These are phyloP conservation scores for Saksenaea oblongispora DNA, from an alignment of 371 early-diverging fungal genomes.

Conservation along the genomic window DNA sequence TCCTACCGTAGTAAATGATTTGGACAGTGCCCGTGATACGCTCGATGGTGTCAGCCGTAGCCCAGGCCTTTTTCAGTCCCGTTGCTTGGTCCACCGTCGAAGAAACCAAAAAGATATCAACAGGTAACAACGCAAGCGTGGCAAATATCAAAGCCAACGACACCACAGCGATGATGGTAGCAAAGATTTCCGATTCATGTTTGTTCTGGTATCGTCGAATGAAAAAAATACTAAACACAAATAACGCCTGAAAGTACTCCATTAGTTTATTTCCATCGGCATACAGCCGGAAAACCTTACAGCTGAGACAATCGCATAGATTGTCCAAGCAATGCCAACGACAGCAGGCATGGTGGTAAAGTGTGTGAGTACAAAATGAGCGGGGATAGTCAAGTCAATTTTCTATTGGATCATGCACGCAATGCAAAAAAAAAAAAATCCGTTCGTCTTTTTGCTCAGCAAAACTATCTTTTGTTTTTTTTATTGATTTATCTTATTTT, in stretches of 20 bases:
- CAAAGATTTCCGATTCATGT: constrained; percentile 58
- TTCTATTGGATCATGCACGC: no score
- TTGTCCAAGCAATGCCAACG: constrained; percentile 38
- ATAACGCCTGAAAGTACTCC: constrained; percentile 32
- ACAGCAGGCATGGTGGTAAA: constrained; percentile 31
- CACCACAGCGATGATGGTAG: constrained; percentile 52
- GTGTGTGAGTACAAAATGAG: neutral
- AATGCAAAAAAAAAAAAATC: neutral
- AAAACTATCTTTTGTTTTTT: neutral
- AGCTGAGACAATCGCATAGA: constrained; percentile 29
- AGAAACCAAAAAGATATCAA: constrained; percentile 73
- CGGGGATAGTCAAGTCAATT: neutral
- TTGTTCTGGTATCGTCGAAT: constrained; percentile 60
- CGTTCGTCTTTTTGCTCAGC: no score
- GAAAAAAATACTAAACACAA: constrained; percentile 51
- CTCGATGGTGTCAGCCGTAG: constrained; percentile 53
- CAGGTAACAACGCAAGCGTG: constrained; percentile 59
- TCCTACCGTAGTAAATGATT: constrained; percentile 58
- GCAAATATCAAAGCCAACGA: constrained; percentile 56
- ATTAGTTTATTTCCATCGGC: neutral
- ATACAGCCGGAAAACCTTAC: constrained; percentile 13
- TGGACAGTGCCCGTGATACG: constrained; percentile 45
- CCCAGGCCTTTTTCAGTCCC: constrained; percentile 68
- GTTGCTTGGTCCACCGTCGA: constrained; percentile 56
- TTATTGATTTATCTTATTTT: neutral